Evolutionary conservation across 306 rosid genomes (phyloP).

Genomic region (Elaeagnus macrophylla): DNA sequence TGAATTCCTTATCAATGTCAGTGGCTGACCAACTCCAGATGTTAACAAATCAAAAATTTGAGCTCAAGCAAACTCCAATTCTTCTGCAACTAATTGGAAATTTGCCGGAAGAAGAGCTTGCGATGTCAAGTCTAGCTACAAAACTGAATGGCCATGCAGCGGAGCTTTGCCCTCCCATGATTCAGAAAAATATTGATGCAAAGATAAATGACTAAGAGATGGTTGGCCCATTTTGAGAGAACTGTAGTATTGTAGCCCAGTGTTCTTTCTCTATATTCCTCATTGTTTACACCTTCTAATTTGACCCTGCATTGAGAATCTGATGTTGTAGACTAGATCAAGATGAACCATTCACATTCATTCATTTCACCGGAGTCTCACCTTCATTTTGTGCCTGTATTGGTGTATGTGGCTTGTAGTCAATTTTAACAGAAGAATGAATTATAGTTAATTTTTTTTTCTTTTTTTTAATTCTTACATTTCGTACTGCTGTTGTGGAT

Average conservation of each 20-base stretch:
- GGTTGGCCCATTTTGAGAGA: conserved; percentile 96
- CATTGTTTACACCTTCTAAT: too few species aligned
- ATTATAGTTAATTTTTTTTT: too few species aligned
- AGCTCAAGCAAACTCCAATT: conserved; percentile 69
- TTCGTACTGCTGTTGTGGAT: too few species aligned
- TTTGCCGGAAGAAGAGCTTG: conserved; percentile 75
- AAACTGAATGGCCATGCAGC: conserved; percentile 82
- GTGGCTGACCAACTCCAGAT: conserved; percentile 13
- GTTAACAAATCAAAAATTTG: conserved; percentile 61
- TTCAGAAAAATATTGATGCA: conserved; percentile 63
- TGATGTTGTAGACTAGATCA: too few species aligned
- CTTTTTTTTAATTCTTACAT: too few species aligned
- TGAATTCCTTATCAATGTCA: background rate
- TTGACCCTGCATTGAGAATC: too few species aligned
- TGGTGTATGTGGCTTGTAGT: too few species aligned
- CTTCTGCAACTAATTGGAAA: conserved; percentile 83
- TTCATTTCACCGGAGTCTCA: too few species aligned
- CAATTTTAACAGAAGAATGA: too few species aligned
- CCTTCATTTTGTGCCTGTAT: too few species aligned
- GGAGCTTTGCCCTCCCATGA: conserved; percentile 64
- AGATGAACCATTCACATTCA: too few species aligned
- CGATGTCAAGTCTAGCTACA: conserved; percentile 65
- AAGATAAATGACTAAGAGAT: conserved; percentile 62
- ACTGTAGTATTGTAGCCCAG: conserved; percentile 10
- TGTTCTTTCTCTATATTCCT: too few species aligned